Base-by-base conservation (phyloP, 2,329 filamentous ascomycete genomes). In the Allantophomopsis lycopodina region DNA sequence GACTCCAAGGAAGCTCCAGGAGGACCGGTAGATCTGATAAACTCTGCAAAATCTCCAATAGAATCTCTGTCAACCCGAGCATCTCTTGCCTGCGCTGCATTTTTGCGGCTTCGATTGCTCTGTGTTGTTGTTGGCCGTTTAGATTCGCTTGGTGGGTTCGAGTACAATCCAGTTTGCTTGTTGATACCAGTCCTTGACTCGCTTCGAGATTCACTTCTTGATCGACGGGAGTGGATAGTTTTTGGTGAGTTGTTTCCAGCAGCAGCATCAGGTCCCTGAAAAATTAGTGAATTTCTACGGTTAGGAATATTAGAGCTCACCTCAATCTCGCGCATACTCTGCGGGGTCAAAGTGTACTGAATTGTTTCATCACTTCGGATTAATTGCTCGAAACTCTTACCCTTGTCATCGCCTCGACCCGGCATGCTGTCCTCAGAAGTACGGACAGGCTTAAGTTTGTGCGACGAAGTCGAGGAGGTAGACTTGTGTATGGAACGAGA, bases 1-100 rank as follows among this genome's bases (percentile, higher is more conserved):
- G 42, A 36, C 12, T 54, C 49, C 17, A 48, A 48, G 37, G 55
- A 60, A 34, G 65, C 65, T 31, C 61, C 63, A n/a, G 68, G 55
- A 13, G 89, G 83, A 2, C 85, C 86, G 21, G 86, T 94, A 1
- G 82, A 83, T 43, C 85, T 80, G 51, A 94, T 85, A 55, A 94
- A 95, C 43, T 93, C 82, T 16, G 86, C 83, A 61, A 95, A 85
- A 51, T 94, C 88, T 35, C 77, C 69, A 7, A 81, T 74, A 0
- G 85, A 85, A 45, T 88, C 82, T 5, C 69, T 66, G 8, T 76
- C 69, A 7, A 83, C 66, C 44, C 81, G 73, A 2, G 86, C 78
- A 48, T 94, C 87, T 46, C 87, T 73, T 17, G 86, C 76, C 39
- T 55, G 50, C 37, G 51, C 45, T 33, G 41, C 41, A 40, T 28